Percentiles rank a stretch among this genome's conserved stretches.
These are phyloP conservation scores for Stemphylium vesicarium DNA, from an alignment of 2,329 filamentous ascomycete genomes.

Conservation along the genomic window DNA sequence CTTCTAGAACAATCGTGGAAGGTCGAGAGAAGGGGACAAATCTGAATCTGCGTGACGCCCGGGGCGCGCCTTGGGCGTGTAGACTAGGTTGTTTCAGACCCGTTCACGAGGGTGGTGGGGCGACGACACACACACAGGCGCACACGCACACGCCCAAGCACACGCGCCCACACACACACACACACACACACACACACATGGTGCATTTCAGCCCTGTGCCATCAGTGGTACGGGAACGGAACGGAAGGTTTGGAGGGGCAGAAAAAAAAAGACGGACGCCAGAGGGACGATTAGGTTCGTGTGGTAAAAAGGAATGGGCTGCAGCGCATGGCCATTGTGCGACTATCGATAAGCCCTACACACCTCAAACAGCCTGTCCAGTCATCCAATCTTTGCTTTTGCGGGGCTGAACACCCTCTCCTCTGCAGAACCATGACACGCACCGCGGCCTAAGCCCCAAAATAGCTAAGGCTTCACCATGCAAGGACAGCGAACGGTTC, in stretches of 20 bases:
- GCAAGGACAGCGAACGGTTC: constrained; percentile 27
- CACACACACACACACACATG: not conserved
- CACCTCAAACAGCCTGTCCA: not conserved
- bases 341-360: constrained; percentile 14
- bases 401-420: constrained; percentile 19
- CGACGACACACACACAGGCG: not conserved
- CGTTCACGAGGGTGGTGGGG: constrained; percentile 9
- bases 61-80: constrained; percentile 6
- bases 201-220: constrained; percentile 6
- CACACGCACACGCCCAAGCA: too few relatives aligned
- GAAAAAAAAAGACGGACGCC: not conserved
- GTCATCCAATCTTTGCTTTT: constrained; percentile 12
- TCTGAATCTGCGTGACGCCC: not conserved
- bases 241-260: not conserved
- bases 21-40: not conserved
- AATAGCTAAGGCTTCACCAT: constrained; percentile 13
- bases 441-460: constrained; percentile 4
- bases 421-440: constrained; percentile 22
- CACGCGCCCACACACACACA: too few relatives aligned
- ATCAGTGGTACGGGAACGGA: constrained; percentile 7
- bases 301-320: not conserved
- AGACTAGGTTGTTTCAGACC: constrained; percentile 24
- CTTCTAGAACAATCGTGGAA: constrained; percentile 26
- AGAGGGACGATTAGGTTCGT: not conserved
- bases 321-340: not conserved